Percentiles rank a stretch among this genome's conserved stretches.
These are phyloP conservation scores for Lentithecium fluviatile DNA, from an alignment of 495 filamentous ascomycete genomes.

Conservation along the genomic window DNA sequence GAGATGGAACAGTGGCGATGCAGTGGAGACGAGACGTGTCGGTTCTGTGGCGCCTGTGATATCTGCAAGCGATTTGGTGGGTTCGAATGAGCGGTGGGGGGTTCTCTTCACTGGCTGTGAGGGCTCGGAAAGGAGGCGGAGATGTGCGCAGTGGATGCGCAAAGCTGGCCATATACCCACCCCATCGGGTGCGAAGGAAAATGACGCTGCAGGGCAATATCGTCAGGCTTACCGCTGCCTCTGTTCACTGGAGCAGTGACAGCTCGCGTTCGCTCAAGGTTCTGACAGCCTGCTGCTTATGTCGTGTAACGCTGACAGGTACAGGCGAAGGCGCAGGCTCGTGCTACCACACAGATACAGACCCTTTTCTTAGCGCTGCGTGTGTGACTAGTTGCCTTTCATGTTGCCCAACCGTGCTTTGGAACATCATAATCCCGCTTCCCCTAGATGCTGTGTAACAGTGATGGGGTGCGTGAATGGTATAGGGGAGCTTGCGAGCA, in stretches of 20 bases:
- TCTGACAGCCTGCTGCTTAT: constrained; percentile 4
- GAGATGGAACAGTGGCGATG: neutral
- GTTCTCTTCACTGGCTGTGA: too few species aligned
- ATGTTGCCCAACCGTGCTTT: neutral
- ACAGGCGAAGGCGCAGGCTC: neutral
- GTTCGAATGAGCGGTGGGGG: too few species aligned
- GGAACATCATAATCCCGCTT: neutral
- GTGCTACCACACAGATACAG: constrained; percentile 15
- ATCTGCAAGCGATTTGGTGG: too few species aligned
- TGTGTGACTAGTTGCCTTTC: neutral
- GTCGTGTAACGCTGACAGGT: constrained; percentile 3
- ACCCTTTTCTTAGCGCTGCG: neutral
- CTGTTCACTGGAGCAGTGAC: neutral
- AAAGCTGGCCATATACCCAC: too few species aligned
- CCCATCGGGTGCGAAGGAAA: too few species aligned
- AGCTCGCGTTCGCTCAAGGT: constrained; percentile 13
- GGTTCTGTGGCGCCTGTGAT: too few species aligned
- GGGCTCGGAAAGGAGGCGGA: neutral
- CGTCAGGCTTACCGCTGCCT: too few species aligned
- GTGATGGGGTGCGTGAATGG: neutral
- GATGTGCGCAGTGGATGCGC: too few species aligned
- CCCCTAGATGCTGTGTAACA: constrained; percentile 7
- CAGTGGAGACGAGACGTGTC: too few species aligned
- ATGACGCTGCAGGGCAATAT: neutral
- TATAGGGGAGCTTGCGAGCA: neutral